Evolutionary conservation across 1,284 basidiomycete species (phyloP), one percentile per base, ranked within the genome.

Genomic region (Coniophora puteana): DNA sequence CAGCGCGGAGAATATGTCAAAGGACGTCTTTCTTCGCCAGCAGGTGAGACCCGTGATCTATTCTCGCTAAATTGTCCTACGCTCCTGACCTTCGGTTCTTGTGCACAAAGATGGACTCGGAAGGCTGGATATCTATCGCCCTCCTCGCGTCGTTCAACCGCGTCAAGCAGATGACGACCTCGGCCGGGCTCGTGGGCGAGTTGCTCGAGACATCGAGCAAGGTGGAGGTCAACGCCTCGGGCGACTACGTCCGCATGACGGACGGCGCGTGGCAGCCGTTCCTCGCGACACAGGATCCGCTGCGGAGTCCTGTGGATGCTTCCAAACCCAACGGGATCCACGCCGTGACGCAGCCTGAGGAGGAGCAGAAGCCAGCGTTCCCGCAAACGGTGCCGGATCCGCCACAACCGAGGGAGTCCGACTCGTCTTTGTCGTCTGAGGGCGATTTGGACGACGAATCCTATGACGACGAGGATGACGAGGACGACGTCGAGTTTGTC

Each of bases 81-180:
- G 14, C 22, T 43, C 14, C 28, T 17, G 16, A 25, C 20, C 32
- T 41, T 44, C 17, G 30, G 45, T 40, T 41, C 41, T 7, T 20
- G 36, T 25, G n/a, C 44, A 40, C 45, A 22, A 52, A 95, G 91
- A 94, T 96, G 93, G 90, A 95, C 58, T 72, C 78, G 3, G 71
- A 78, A 47, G 93, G 93, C 13, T 96, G 91, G 90, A 84, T 96
- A 41, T 77, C 84, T 16, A 84, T 94, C 31, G 52, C 75, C 8
- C 69, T 91, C 42, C 74, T 96, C 42, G 86, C 88, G 4, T 87
- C 88, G 8, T 96, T 95, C 73, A 91, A 89, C 54, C 83, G 93
- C 30, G 77, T 95, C 45, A 78, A 74, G 54, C 72, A 71, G 41
- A 62, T 93, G 44, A 89, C 89, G 5, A 59, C 64, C 33, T 85